phyloP scores from a whole-genome alignment of 768 basidiomycete genomes.

The Steccherinum ochraceum region DNA sequence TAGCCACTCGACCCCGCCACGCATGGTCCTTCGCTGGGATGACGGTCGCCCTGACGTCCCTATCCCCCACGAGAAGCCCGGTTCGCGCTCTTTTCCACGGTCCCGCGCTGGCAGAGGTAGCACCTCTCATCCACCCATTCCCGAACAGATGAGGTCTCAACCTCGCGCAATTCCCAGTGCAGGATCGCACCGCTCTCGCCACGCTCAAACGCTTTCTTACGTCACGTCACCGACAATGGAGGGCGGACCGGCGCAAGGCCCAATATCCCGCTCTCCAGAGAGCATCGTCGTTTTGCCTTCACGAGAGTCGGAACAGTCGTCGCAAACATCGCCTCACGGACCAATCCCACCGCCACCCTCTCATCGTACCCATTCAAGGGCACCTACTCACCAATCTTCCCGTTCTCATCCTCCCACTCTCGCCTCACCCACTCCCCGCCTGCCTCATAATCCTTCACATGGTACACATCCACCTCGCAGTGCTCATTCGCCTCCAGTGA shows the following conservation, averaged over 20 bases:
- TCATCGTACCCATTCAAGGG: neutral
- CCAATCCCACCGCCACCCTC: conserved; percentile 7
- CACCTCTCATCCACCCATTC: conserved; percentile 2
- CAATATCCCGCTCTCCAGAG: conserved; percentile 21
- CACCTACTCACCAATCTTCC: conserved; percentile 7
- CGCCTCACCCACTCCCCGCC: conserved; percentile 28
- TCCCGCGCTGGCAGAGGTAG: neutral
- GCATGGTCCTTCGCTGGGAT: conserved; percentile 63
- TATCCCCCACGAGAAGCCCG: conserved; percentile 35
- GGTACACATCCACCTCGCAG: conserved; percentile 12
- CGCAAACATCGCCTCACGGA: conserved; percentile 8
- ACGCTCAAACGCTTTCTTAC: conserved; percentile 22
- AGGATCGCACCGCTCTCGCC: conserved; percentile 9
- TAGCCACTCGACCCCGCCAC: conserved; percentile 50
- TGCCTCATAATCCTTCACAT: conserved; percentile 20
- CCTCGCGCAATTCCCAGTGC: conserved; percentile 11
- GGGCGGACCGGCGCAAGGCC: conserved; percentile 8
- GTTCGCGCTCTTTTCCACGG: neutral
- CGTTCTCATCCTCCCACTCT: conserved; percentile 16
- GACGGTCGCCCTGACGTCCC: conserved; percentile 62
- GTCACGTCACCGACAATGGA: conserved; percentile 13
- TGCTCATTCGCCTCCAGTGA: conserved; percentile 16
- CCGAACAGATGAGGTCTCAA: conserved; percentile 5
- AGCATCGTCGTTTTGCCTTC: conserved; percentile 24
- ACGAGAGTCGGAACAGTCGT: conserved; percentile 14